phyloP scores from a whole-genome alignment of 305 asterid species.

The Petunia hybrid region DNA sequence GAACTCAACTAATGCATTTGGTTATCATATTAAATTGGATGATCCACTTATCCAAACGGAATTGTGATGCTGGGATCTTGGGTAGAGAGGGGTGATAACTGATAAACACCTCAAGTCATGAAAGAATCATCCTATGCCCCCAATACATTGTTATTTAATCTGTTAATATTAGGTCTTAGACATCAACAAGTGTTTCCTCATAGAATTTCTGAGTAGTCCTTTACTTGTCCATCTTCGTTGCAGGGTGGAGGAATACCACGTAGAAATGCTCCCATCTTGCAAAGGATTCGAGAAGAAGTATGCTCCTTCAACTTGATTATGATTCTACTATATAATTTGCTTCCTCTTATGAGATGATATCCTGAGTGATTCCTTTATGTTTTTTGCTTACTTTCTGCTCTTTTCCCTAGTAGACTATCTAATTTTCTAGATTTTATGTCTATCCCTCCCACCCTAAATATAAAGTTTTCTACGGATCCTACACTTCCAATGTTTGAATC shows the following conservation, averaged over 20 bases:
- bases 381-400: background rate
- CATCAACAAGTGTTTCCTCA: background rate
- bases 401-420: background rate
- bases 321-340: slow-evolving; percentile 22
- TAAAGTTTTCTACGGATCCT: slow-evolving; percentile 1
- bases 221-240: slow-evolving; percentile 33
- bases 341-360: slow-evolving; percentile 19
- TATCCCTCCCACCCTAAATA: slow-evolving; percentile 1
- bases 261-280: slow-evolving; percentile 87
- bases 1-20: too few species aligned
- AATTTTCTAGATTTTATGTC: background rate
- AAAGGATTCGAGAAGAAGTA: slow-evolving; percentile 89
- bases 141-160: background rate
- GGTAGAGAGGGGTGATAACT: too few species aligned
- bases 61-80: too few species aligned
- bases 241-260: slow-evolving; percentile 98
- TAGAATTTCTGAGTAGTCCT: background rate
- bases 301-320: slow-evolving; percentile 36
- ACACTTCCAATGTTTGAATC: slow-evolving; percentile 7
- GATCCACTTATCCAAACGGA: too few species aligned
- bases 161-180: background rate
- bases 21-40: too few species aligned
- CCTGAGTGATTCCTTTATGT: background rate
- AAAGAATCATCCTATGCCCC: too few species aligned
- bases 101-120: too few species aligned